Evolutionary conservation across 257 asterid species (phyloP), one percentile per base, ranked within the genome.

Genomic region (Solanum megistacrolobum): DNA sequence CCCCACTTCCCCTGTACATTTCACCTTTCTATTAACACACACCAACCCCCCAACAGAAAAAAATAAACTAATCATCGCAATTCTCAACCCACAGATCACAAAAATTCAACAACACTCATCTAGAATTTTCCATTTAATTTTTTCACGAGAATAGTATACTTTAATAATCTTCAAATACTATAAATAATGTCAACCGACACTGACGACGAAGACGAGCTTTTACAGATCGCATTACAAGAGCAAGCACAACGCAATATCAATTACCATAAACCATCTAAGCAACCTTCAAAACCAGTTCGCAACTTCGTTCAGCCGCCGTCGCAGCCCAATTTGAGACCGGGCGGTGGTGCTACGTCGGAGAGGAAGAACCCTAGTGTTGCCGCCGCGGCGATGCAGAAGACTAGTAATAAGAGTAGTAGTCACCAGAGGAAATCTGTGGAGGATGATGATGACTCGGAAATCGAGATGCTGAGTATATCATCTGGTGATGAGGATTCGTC

Each of bases 401-500:
- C 20, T 3, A 18, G 20, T 27, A 48, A 43, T 29, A 93, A 90
- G 90, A 91, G 20, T 11, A 48, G 20, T 46, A 48, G 20, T 81
- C 12, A 90, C 66, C 90, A 86, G 79, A 90, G 91, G 89, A 92
- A 89, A 76, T 90, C 88, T 73, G 72, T 92, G 87, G 98, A 95
- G 32, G 98, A 95, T 65, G 98, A 96, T 71, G 99, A 97, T 48
- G 99, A 97, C 88, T 97, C 99, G 83, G 99, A 97, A 88, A 96
- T 97, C 65, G 99, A 97, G 93, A 88, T 97, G 99, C 91, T 97
- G 88, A 97, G 99, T 91, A 97, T 97, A 88, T 97, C 99, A 9
- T 97, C 99, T 2, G 99, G 99, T 7, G 99, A 97, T 85, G 99
- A 97, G 95, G 99, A 96, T 88, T 85, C 91, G 5, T 79, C 87